A percentile compares a stretch with the other conserved stretches of the same genome.
These are phyloP conservation scores for Monosporascus sp. DNA, from an alignment of 2,329 filamentous ascomycete genomes.

Conservation along the genomic window DNA sequence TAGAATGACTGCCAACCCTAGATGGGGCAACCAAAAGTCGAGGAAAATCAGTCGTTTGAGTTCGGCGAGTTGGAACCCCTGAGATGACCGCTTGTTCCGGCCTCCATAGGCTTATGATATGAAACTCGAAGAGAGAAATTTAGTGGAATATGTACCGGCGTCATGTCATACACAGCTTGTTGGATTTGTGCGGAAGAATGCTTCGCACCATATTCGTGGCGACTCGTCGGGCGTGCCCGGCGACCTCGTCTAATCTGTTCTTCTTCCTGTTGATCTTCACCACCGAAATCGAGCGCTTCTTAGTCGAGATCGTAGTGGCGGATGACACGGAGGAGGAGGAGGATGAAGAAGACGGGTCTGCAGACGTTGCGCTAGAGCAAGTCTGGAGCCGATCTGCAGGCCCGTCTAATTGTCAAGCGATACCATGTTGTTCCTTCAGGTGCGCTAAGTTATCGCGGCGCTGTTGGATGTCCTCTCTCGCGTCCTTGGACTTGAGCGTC, in stretches of 20 bases:
- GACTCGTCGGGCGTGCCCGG: conserved; percentile 24
- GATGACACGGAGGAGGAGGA: conserved; percentile 21
- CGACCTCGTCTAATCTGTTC: conserved; percentile 23
- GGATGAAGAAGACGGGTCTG: conserved; percentile 52
- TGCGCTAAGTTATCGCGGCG: conserved; percentile 97
- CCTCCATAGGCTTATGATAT: conserved; percentile 6
- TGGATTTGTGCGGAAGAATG: conserved; percentile 25
- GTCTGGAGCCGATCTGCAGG: conserved; percentile 50
- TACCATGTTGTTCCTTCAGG: conserved; percentile 95
- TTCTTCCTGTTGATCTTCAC: conserved; percentile 18
- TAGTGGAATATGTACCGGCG: conserved; percentile 9
- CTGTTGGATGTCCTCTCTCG: conserved; percentile 88
- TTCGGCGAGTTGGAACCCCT: conserved; percentile 6
- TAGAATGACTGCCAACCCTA: conserved; percentile 12
- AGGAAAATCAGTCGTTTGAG: conserved; percentile 11
- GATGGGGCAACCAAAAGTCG: conserved; percentile 10
- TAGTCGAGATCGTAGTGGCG: conserved; percentile 19
- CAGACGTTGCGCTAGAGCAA: conserved; percentile 41
- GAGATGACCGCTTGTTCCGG: conserved; percentile 11
- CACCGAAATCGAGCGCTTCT: conserved; percentile 19
- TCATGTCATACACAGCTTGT: conserved; percentile 28
- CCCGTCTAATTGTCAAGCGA: conserved; percentile 89
- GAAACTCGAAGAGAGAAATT: not conserved
- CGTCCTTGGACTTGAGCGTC: conserved; percentile 77
- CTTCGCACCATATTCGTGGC: conserved; percentile 26